These are phyloP conservation scores for Ustilago esculenta DNA, from an alignment of 1,284 basidiomycete genomes.

Conservation along the genomic window DNA sequence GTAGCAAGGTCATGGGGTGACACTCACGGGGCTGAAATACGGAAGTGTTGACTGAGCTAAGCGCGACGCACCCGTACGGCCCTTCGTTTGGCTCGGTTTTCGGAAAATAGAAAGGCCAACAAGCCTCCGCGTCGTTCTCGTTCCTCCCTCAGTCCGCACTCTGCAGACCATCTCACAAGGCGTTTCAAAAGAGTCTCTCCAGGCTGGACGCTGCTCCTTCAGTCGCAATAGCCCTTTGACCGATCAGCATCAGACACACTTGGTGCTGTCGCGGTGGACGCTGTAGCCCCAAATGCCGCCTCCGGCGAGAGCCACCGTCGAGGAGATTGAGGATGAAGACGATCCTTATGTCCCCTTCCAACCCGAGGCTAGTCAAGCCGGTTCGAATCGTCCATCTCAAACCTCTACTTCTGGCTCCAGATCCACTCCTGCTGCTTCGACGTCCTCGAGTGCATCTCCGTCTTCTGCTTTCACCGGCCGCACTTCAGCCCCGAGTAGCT, in stretches of 20 bases:
- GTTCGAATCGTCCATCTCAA: not conserved
- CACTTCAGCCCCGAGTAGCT: conserved; percentile 6
- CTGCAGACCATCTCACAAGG: too few species aligned
- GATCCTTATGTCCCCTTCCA: conserved; percentile 45
- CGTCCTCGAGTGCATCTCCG: not conserved
- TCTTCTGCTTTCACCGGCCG: conserved; percentile 5
- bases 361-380: conserved; percentile 5
- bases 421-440: conserved; percentile 5
- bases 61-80: conserved; percentile 8
- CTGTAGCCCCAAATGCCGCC: conserved; percentile 36
- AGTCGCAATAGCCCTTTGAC: too few species aligned
- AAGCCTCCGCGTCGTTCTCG: conserved; percentile 6
- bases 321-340: conserved; percentile 36
- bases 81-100: not conserved
- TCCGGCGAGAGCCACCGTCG: conserved; percentile 37
- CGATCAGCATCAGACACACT: too few species aligned
- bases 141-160: not conserved
- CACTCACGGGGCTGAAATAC: too few species aligned
- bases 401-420: not conserved
- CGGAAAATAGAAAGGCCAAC: conserved; percentile 10
- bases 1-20: too few species aligned
- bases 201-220: too few species aligned
- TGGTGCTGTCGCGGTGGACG: too few species aligned
- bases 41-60: too few species aligned
- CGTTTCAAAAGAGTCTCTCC: too few species aligned